Conservation (phyloP, 768 basidiomycete species). For the Leucocoprinus sp. region DNA sequence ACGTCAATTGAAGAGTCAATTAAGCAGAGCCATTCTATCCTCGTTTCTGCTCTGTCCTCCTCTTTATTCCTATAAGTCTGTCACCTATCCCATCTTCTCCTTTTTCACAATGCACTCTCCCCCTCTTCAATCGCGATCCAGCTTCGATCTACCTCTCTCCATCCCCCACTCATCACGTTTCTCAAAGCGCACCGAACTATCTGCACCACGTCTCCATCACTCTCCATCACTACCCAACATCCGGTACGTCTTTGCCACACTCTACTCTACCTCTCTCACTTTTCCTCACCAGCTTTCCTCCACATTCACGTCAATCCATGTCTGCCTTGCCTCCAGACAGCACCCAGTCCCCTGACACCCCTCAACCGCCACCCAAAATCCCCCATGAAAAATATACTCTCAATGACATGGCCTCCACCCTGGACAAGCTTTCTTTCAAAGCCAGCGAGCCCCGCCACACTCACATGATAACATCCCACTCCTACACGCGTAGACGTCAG, state of each 20-base stretch:
- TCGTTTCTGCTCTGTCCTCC: conserved; percentile 23
- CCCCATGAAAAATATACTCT: conserved; percentile 12
- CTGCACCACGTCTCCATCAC: conserved; percentile 47
- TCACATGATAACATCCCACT: conserved; percentile 1
- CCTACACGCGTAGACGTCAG: conserved; percentile 23
- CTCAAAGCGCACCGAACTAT: conserved; percentile 14
- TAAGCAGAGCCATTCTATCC: conserved; percentile 27
- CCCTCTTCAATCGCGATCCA: conserved; percentile 16
- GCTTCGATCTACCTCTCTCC: conserved; percentile 4
- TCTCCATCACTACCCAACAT: conserved; percentile 68
- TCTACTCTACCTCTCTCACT: background rate
- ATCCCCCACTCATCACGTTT: conserved; percentile 14
- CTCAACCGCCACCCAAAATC: conserved; percentile 9
- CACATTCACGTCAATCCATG: conserved; percentile 32
- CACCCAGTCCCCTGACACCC: conserved; percentile 26
- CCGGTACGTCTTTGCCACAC: conserved; percentile 32
- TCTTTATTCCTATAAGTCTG: conserved; percentile 23
- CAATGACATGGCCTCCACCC: conserved; percentile 19
- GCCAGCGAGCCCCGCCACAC: conserved; percentile 5
- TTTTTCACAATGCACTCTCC: conserved; percentile 24
- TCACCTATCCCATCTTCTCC: conserved; percentile 23
- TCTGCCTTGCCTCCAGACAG: conserved; percentile 19
- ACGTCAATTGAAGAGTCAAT: conserved; percentile 38
- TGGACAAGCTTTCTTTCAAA: conserved; percentile 15
- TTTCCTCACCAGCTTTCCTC: conserved; percentile 33